Percentiles rank a stretch among this genome's conserved stretches.
These are phyloP conservation scores for Moesziomyces aphidis DNA, from an alignment of 1,284 basidiomycete genomes.

Conservation along the genomic window DNA sequence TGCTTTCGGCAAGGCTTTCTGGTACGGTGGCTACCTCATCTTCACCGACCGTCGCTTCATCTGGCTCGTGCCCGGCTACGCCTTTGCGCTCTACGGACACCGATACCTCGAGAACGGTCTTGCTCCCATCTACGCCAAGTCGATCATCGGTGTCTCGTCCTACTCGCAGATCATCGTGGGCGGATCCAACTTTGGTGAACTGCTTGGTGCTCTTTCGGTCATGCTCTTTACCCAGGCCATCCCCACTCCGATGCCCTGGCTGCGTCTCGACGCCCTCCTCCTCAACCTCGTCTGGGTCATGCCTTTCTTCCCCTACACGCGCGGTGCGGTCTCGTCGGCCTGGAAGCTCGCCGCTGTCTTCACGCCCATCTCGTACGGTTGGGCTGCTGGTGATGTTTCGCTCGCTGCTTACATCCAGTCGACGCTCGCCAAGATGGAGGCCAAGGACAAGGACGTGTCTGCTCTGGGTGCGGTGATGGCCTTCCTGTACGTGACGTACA, in stretches of 20 bases:
- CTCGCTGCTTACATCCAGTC: constrained; percentile 69
- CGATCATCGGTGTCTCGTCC: constrained; percentile 64
- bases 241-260: constrained; percentile 67
- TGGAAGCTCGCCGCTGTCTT: constrained; percentile 65
- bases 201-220: constrained; percentile 67
- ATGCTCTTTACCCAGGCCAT: constrained; percentile 64
- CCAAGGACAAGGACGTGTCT: constrained; percentile 65
- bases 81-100: constrained; percentile 68
- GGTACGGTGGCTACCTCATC: constrained; percentile 63
- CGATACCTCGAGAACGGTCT: constrained; percentile 69
- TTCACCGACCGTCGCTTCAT: constrained; percentile 64
- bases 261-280: constrained; percentile 66
- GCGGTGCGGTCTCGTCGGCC: constrained; percentile 40
- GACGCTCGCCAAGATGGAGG: constrained; percentile 64
- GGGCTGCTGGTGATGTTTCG: constrained; percentile 69
- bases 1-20: constrained; percentile 64
- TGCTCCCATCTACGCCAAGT: constrained; percentile 67
- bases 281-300: constrained; percentile 69
- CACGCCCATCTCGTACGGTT: constrained; percentile 68
- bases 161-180: constrained; percentile 65
- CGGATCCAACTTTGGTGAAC: constrained; percentile 64
- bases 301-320: constrained; percentile 61
- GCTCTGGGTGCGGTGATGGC: constrained; percentile 69
- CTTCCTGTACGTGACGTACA: constrained; percentile 62
- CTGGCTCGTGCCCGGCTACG: constrained; percentile 67